Conservation (phyloP, 2,329 filamentous ascomycete genomes). For the Celoporthe dispersa region DNA sequence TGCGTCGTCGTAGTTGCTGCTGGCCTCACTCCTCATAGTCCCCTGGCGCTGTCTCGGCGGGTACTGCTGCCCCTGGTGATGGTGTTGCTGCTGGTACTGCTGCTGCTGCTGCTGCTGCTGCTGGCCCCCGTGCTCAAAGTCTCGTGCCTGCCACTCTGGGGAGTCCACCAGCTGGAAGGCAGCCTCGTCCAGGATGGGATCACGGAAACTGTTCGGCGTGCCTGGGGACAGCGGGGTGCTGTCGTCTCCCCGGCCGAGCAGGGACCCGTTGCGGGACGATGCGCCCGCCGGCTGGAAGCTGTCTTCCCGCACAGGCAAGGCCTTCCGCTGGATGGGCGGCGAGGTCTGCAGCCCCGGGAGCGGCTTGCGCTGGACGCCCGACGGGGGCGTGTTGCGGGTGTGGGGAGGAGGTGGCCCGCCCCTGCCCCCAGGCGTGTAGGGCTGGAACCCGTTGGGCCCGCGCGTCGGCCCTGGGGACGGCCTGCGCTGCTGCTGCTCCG, state of each 20-base stretch:
- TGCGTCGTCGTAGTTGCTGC: conserved; percentile 63
- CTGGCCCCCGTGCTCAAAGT: conserved; percentile 30
- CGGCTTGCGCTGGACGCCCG: conserved; percentile 25
- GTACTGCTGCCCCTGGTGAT: neutral
- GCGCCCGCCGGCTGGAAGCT: conserved; percentile 24
- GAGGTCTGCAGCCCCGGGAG: conserved; percentile 31
- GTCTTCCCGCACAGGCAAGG: conserved; percentile 47
- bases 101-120: conserved; percentile 6
- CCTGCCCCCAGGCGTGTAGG: conserved; percentile 15
- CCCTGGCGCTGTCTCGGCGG: conserved; percentile 40
- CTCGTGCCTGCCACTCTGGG: conserved; percentile 35
- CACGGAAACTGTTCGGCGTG: conserved; percentile 45
- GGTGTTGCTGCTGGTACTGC: neutral
- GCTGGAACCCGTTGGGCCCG: conserved; percentile 20
- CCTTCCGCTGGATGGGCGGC: conserved; percentile 55
- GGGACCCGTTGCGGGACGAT: conserved; percentile 29
- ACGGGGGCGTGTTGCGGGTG: conserved; percentile 22
- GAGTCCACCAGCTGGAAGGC: conserved; percentile 53
- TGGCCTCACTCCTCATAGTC: conserved; percentile 44
- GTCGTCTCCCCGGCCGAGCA: conserved; percentile 44
- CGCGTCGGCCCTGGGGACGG: conserved; percentile 24
- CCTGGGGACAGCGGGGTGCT: conserved; percentile 42
- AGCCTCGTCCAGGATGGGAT: conserved; percentile 50
- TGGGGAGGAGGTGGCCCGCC: conserved; percentile 18
- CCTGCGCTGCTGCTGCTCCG: conserved; percentile 18